These are phyloP conservation scores for Teunomyces aglyptinius DNA, from an alignment of 805 yeast species.

Conservation along the genomic window DNA sequence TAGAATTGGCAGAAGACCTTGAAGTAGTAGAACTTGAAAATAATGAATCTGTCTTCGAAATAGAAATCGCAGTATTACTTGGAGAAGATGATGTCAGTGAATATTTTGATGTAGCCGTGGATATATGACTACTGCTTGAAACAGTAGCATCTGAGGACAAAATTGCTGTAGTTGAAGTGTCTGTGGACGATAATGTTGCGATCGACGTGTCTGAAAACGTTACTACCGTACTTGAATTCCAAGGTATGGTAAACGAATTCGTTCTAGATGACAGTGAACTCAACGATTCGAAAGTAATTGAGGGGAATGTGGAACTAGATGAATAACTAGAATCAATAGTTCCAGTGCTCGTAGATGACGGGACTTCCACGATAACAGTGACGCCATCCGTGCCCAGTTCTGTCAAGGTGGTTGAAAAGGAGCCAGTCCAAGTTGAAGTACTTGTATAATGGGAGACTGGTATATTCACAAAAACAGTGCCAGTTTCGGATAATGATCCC, in stretches of 20 bases:
- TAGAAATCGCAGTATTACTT: no score
- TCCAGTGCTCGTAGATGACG: conserved; percentile 4
- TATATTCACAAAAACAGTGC: conserved; percentile 9
- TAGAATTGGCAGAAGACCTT: no score
- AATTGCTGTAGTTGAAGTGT: no score
- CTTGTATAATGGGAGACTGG: conserved; percentile 7
- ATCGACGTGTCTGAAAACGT: background rate
- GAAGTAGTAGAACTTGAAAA: no score
- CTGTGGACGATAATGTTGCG: no score
- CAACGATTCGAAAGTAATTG: background rate
- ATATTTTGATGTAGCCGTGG: no score
- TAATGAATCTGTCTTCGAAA: no score
- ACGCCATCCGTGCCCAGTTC: conserved; percentile 3
- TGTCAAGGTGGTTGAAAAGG: conserved; percentile 3
- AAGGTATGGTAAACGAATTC: background rate
- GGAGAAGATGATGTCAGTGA: no score
- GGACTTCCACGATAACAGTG: conserved; percentile 13
- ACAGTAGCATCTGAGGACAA: no score
- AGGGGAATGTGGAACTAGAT: background rate
- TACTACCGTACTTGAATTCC: background rate
- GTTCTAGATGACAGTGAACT: background rate
- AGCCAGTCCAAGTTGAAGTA: conserved; percentile 12
- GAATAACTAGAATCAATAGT: no score
- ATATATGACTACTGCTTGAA: no score
- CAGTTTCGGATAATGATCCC: conserved; percentile 7